phyloP scores from a whole-genome alignment of 2,329 filamentous ascomycete genomes.

The Byssochlamys sp. region DNA sequence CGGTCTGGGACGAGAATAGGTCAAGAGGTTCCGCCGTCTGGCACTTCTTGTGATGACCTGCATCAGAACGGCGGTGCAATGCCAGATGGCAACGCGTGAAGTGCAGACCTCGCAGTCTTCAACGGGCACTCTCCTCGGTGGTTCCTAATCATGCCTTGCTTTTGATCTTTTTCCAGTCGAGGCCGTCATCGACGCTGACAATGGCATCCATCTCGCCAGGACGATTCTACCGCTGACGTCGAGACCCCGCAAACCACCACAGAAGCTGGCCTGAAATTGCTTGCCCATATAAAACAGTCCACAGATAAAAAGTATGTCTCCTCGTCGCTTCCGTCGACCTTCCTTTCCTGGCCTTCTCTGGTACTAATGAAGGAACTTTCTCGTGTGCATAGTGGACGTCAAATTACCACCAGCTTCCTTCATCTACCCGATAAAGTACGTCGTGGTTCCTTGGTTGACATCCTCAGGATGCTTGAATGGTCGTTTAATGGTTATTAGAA shows the following conservation, averaged over 20 bases:
- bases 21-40: background rate
- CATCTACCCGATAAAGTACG: slow-evolving; percentile 52
- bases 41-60: background rate
- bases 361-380: slow-evolving; percentile 14
- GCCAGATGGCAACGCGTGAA: background rate
- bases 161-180: background rate
- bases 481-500: slow-evolving; percentile 29
- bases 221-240: slow-evolving; percentile 8
- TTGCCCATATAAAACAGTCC: slow-evolving; percentile 65
- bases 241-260: slow-evolving; percentile 62
- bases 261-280: slow-evolving; percentile 60
- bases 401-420: slow-evolving; percentile 66
- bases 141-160: background rate
- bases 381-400: slow-evolving; percentile 51
- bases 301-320: slow-evolving; percentile 67
- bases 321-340: background rate
- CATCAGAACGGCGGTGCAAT: background rate
- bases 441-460: background rate
- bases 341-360: background rate
- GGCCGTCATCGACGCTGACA: slow-evolving; percentile 1
- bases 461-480: background rate
- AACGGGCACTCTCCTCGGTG: background rate
- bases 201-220: slow-evolving; percentile 3
- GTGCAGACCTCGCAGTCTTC: background rate
- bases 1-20: background rate